Base-by-base conservation (phyloP, 2,329 filamentous ascomycete species). In the Boeremia lycopersici region DNA sequence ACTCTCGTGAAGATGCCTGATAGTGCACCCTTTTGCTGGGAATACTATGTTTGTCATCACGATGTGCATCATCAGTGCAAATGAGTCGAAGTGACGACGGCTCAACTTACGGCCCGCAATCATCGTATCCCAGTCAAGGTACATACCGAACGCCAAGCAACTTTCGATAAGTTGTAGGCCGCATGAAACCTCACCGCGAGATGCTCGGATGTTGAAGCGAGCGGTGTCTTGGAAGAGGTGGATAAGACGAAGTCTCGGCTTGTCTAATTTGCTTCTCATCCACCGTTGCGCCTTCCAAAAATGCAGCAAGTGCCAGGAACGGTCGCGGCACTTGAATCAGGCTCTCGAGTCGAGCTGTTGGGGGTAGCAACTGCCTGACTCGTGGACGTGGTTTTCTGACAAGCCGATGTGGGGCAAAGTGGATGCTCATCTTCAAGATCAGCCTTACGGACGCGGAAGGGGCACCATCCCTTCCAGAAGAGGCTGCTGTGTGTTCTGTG, bases 401-500 rank as follows among this genome's bases (percentile, higher is more conserved):
- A 48, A 52, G 25, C 15, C 28, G n/a, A 44, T 56, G 48, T 56
- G 53, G 53, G 39, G 38, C 44, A 2, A 1, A 17, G 38, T 56
- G 38, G 53, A 33, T n/a, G 26, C 13, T 12, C 10, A 33, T 13
- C 34, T 46, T 29, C 45, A 54, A 44, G 35, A 49, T 50, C 52
- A 55, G 46, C 52, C 52, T 55, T 55, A 55, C 46, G 42, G 30
- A 35, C 35, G 41, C 31, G 41, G 41, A 25, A 49, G 23, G n/a
- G 42, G 23, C 15, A 44, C 28, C 15, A 34, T 40, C 42, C 35
- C 30, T 29, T 50, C 36, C 46, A 46, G 25, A 47, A 46, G 23
- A 31, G 46, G 30, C n/a, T 15, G 9, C 13, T 33, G 13, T 47
- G 36, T 26, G 11, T 36, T 30, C 10, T 4, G 17, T 50, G 41